Evolutionary conservation across 805 yeast species (phyloP).

Genomic region (Zygosaccharomyces bisporus): DNA sequence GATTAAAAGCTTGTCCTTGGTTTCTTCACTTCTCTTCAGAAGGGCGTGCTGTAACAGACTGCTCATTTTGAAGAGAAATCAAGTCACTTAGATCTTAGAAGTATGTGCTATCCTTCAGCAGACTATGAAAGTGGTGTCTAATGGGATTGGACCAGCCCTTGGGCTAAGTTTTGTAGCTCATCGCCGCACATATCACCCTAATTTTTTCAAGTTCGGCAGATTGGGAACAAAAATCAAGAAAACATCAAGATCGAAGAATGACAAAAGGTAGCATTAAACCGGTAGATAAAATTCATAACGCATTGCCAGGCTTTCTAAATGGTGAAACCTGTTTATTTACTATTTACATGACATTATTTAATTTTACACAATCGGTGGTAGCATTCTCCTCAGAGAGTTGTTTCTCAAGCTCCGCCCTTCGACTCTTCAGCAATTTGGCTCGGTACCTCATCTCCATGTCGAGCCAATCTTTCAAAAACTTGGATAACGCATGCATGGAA

Average conservation of each 20-base stretch:
- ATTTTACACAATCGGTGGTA: background rate
- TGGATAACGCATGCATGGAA: slow-evolving; percentile 15
- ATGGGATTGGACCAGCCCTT: too few relatives aligned
- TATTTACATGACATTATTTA: slow-evolving; percentile 3
- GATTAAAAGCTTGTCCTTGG: slow-evolving; percentile 16
- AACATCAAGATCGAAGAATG: background rate
- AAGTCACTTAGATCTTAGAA: background rate
- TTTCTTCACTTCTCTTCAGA: slow-evolving; percentile 12
- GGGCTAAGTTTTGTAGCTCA: too few relatives aligned
- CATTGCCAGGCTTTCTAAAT: background rate
- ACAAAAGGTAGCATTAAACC: too few relatives aligned
- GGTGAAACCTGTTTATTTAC: background rate
- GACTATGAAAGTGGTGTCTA: too few relatives aligned
- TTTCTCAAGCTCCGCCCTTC: slow-evolving; percentile 1
- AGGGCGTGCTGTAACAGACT: slow-evolving; percentile 9
- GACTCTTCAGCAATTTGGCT: background rate
- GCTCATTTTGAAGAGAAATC: slow-evolving; percentile 1
- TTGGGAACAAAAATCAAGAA: background rate
- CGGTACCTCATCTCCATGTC: slow-evolving; percentile 14
- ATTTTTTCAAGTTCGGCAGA: slow-evolving; percentile 1
- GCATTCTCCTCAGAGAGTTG: background rate
- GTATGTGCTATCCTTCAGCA: too few relatives aligned
- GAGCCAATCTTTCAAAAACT: slow-evolving; percentile 24
- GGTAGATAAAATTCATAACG: slow-evolving; percentile 3
- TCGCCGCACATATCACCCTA: background rate